Evolutionary conservation across 2,329 filamentous ascomycete genomes (phyloP), one percentile per base, ranked within the genome.

Genomic region (Colletotrichum sp.): DNA sequence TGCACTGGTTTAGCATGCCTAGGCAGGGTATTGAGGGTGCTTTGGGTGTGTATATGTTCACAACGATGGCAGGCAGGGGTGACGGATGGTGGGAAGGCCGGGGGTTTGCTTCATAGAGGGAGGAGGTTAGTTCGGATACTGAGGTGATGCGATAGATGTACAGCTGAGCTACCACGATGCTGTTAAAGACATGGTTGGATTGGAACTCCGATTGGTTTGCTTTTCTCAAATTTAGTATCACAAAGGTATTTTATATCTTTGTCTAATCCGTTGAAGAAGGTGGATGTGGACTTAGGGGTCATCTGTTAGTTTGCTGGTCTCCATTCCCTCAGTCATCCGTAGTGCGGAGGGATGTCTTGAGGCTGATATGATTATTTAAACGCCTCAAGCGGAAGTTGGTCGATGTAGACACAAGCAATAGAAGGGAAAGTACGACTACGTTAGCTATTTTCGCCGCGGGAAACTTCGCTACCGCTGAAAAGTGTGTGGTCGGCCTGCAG

Each of bases 401-500:
- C n/a, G 9, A 18, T 9, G 38, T 0, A 43, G 38, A n/a, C 8
- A 43, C 38, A 43, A 43, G 38, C 38, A 43, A 43, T 43, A 8
- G 4, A 27, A 27, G 24, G 24, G 5, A 1, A 27, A n/a, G n/a
- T n/a, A n/a, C n/a, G n/a, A n/a, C n/a, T n/a, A n/a, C 24, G 24
- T 1, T 27, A 6, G 24, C 24, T 27, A 4, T 5, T 27, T 27
- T 27, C 24, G 24, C 24, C 5, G 24, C 5, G 24, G 24, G 24
- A 27, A 27, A 27, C 24, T 27, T n/a, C 38, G 1, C 38, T n/a
- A 43, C 1, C 38, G 16, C 18, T 43, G 38, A 11, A 5, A 6
- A 18, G 18, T 0, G 11, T 2, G 38, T 11, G 9, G 18, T n/a
- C n/a, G 38, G 0, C 18, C 0, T 43, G 38, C 8, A 18, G 18